Evolutionary conservation across 1,284 basidiomycete genomes (phyloP).

Genomic region (Malassezia dermatis): DNA sequence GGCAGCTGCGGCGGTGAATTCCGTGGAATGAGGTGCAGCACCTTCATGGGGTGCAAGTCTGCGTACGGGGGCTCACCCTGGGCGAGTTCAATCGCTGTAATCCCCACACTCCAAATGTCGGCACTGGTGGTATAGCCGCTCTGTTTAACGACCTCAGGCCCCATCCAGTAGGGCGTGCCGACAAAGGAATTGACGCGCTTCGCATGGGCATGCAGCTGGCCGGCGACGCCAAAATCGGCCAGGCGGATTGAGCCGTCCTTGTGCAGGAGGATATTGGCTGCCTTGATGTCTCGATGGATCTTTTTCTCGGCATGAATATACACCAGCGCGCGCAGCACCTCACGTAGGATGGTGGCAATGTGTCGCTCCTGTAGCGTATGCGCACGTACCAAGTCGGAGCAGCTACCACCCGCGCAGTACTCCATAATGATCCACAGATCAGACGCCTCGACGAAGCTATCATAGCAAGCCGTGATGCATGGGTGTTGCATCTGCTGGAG

Average conservation of each 20-base stretch:
- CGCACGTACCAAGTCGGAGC: constrained; percentile 50
- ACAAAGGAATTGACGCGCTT: constrained; percentile 97
- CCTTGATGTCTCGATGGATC: constrained; percentile 96
- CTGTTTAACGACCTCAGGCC: constrained; percentile 97
- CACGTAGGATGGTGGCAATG: constrained; percentile 89
- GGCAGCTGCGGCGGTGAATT: constrained; percentile 86
- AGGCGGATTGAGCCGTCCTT: constrained; percentile 93
- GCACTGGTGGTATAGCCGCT: constrained; percentile 98
- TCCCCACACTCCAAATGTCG: constrained; percentile 62
- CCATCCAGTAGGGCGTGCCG: constrained; percentile 69
- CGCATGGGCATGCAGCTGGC: constrained; percentile 81
- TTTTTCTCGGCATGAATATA: constrained; percentile 94
- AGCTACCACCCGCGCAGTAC: constrained; percentile 58
- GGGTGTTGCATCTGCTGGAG: constrained; percentile 92
- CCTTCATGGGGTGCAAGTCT: constrained; percentile 95
- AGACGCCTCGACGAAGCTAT: constrained; percentile 80
- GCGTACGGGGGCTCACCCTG: constrained; percentile 96
- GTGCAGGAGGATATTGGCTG: constrained; percentile 87
- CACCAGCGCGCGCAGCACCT: constrained; percentile 80
- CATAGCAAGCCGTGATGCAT: constrained; percentile 93
- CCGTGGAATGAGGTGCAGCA: constrained; percentile 94
- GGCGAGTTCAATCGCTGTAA: constrained; percentile 93
- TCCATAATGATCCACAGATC: constrained; percentile 99
- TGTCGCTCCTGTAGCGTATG: constrained; percentile 99
- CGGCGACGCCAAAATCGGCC: constrained; percentile 96